Evolutionary conservation across 495 filamentous ascomycete genomes (phyloP).

Genomic region (Aspergillus nanangensis): DNA sequence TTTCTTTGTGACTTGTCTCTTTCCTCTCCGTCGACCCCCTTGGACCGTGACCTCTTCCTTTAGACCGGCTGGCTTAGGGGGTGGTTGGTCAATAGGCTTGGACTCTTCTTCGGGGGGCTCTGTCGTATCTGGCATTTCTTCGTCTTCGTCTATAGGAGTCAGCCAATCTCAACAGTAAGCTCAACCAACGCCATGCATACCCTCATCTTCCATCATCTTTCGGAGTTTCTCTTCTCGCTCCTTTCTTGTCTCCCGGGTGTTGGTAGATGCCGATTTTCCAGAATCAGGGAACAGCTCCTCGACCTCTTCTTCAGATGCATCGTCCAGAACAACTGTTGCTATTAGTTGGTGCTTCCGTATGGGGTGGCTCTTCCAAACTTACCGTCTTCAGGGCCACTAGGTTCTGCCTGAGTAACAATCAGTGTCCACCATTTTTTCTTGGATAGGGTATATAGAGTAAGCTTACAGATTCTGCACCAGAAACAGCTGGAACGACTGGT

Average conservation of each 20-base stretch:
- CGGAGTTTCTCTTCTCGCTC: slow-evolving; percentile 69
- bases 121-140: slow-evolving; percentile 44
- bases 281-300: slow-evolving; percentile 53
- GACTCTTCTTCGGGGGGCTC: slow-evolving; percentile 38
- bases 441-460: neutral
- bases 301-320: slow-evolving; percentile 71
- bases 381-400: slow-evolving; percentile 51
- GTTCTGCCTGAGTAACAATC: slow-evolving; percentile 15
- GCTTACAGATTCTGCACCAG: slow-evolving; percentile 35
- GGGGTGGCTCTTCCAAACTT: neutral
- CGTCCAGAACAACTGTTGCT: slow-evolving; percentile 34
- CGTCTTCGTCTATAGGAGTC: slow-evolving; percentile 19
- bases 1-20: slow-evolving; percentile 83
- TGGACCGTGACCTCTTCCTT: slow-evolving; percentile 44
- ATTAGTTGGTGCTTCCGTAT: slow-evolving; percentile 12
- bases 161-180: neutral
- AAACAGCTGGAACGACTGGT: slow-evolving; percentile 36
- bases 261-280: slow-evolving; percentile 28
- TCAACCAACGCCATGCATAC: no score
- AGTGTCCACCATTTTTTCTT: slow-evolving; percentile 10
- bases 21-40: slow-evolving; percentile 71
- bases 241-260: slow-evolving; percentile 54
- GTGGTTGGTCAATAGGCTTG: slow-evolving; percentile 40
- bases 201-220: slow-evolving; percentile 86
- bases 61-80: slow-evolving; percentile 34